Evolutionary conservation across 2,329 filamentous ascomycete species (phyloP), one percentile per base, ranked within the genome.

Genomic region (Mycosphaerella sp.): DNA sequence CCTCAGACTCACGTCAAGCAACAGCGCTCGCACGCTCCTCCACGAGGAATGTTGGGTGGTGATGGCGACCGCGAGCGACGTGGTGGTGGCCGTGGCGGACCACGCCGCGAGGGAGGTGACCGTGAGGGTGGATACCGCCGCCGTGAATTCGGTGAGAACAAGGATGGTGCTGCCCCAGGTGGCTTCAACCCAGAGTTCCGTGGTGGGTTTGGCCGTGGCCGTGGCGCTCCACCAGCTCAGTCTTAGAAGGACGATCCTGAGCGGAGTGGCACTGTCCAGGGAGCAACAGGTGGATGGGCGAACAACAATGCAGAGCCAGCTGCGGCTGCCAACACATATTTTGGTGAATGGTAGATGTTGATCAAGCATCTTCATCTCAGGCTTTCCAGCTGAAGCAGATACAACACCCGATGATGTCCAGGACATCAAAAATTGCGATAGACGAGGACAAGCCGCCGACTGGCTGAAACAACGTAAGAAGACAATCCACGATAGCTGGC

Each of bases 1-100:
- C 93, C 93, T 69, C 90, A 95, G 72, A 98, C 93, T 72, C 93
- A 98, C 87, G 97, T 98, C 82, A 98, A 98, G 89, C 91, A 96
- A 83, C 90, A 96, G 84, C 89, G 93, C 78, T 93, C 89, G 71
- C 90, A 96, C 79, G 91, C 90, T 80, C 92, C 92, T 77, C 92
- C 93, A 73, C 91, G 93, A 73, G 93, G 93, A 74, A 97, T 98
- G 93, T 85, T 97, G 80, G 90, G 90, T 70, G 83, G 81, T 73
- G 83, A 85, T 65, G 63, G 61, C 51, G 91, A 95, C 74, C 78
- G 82, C 69, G 89, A 93, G 80, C 85, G 89, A 78, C 85, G 87
- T 67, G 64, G 64, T 58, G 89, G 88, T 72, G 86, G 87, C 76
- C 86, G 89, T 79, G 85, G 87, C 78, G 85, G 85, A 65, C 82